Evolutionary conservation across 208 protist species (phyloP).

Genomic region (Vickermania spadyakhi): DNA sequence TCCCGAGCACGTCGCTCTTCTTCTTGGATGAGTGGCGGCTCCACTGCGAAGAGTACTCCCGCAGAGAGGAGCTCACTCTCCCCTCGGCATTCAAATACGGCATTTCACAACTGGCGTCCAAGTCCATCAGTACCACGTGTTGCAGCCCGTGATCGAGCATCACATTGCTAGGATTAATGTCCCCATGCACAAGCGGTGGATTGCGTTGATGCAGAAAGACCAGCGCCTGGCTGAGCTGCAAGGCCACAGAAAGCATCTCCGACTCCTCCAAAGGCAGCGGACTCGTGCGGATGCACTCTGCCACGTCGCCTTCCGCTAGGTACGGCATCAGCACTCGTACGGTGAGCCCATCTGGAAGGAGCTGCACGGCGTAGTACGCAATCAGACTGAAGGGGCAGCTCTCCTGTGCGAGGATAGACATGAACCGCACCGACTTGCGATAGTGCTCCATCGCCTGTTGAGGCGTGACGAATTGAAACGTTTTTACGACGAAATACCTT

Average conservation of each 20-base stretch:
- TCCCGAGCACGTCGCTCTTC: conserved; percentile 28
- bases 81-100: conserved; percentile 15
- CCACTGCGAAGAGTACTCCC: neutral
- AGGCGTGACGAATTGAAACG: conserved; percentile 23
- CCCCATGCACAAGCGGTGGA: conserved; percentile 72
- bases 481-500: conserved; percentile 62
- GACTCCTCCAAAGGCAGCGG: conserved; percentile 32
- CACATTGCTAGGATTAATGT: conserved; percentile 73
- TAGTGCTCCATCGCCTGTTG: conserved; percentile 29
- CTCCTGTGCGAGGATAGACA: conserved; percentile 44
- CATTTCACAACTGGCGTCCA: conserved; percentile 56
- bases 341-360: conserved; percentile 30
- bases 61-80: neutral
- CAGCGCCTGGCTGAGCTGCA: conserved; percentile 49
- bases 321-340: conserved; percentile 69
- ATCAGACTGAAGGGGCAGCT: conserved; percentile 23
- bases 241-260: conserved; percentile 38
- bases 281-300: conserved; percentile 26
- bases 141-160: conserved; percentile 44
- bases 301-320: conserved; percentile 55
- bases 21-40: no score
- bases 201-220: conserved; percentile 64
- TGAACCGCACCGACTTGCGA: conserved; percentile 61
- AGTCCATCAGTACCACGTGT: conserved; percentile 70
- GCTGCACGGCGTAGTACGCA: conserved; percentile 65